Evolutionary conservation across 306 rosid species (phyloP).

Genomic region (Ormosia semicastrata): DNA sequence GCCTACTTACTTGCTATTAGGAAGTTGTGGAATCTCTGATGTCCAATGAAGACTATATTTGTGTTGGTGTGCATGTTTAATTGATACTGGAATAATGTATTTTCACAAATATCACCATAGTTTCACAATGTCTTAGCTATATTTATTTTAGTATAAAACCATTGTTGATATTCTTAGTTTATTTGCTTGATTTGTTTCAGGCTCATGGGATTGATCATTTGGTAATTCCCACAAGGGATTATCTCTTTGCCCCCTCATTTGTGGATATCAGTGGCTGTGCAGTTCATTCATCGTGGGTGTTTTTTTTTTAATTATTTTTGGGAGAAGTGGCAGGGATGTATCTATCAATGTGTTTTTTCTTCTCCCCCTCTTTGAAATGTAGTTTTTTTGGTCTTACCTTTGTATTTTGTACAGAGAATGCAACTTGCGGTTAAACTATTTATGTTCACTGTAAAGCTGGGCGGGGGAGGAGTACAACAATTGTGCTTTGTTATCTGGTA

Average conservation of each 20-base stretch:
- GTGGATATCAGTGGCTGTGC: slow-evolving; percentile 82
- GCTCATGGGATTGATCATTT: slow-evolving; percentile 90
- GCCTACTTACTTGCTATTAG: background rate
- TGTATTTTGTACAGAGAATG: slow-evolving; percentile 52
- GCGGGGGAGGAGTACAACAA: slow-evolving; percentile 94
- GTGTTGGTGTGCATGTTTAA: background rate
- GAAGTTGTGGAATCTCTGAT: slow-evolving; percentile 11
- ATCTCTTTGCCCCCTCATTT: slow-evolving; percentile 91
- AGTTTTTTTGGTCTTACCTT: background rate
- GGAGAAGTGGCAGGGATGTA: background rate
- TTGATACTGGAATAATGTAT: background rate
- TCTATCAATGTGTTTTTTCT: background rate
- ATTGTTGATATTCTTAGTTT: slow-evolving; percentile 1
- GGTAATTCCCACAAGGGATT: slow-evolving; percentile 93
- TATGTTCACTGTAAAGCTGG: slow-evolving; percentile 99
- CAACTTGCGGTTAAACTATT: slow-evolving; percentile 66
- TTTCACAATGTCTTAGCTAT: slow-evolving; percentile 6
- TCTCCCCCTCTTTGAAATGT: background rate
- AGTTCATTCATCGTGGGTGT: slow-evolving; percentile 83
- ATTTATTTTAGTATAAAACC: background rate
- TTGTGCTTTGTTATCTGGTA: slow-evolving; percentile 98
- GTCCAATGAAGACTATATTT: background rate
- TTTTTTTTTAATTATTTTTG: background rate
- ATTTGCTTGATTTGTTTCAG: slow-evolving; percentile 50
- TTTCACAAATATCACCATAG: background rate